These are phyloP conservation scores for Coelastrella sp. DNA, from an alignment of 139 green algal species.

Conservation along the genomic window DNA sequence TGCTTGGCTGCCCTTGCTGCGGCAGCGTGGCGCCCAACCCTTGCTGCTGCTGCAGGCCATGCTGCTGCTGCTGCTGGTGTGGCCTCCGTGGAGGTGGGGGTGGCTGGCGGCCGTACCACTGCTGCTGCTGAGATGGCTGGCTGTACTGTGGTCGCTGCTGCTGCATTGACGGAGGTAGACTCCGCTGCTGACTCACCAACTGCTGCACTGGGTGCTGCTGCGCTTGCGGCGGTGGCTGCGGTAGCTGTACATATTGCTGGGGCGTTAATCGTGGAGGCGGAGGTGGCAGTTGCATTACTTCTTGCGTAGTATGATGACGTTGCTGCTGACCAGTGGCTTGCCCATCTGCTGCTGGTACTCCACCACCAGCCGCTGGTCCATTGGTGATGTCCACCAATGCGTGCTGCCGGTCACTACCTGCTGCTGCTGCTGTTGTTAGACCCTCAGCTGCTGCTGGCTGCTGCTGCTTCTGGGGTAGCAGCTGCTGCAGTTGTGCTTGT, in stretches of 20 bases:
- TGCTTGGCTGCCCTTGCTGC: no score
- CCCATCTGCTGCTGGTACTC: neutral
- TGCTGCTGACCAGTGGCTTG: no score
- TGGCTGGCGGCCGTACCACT: no score
- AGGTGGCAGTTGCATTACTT: no score
- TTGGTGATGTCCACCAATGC: constrained; percentile 42
- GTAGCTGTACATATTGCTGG: constrained; percentile 1
- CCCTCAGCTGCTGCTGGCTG: neutral
- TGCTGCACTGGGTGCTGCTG: neutral
- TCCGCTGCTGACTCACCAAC: constrained; percentile 12
- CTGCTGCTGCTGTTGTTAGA: no score
- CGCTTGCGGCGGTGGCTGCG: neutral
- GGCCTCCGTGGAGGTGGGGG: neutral
- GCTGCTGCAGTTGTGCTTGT: neutral
- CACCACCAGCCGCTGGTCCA: neutral
- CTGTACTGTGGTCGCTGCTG: neutral
- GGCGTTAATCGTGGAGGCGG: no score
- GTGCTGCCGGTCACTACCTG: neutral
- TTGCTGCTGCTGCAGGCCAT: no score
- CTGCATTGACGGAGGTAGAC: neutral
- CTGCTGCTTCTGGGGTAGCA: neutral
- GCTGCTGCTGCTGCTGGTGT: neutral
- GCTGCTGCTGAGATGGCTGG: neutral
- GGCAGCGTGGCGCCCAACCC: no score
- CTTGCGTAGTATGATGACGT: constrained; percentile 17